phyloP scores from a whole-genome alignment of 208 protist genomes.

The Wallacemonas sp. region DNA sequence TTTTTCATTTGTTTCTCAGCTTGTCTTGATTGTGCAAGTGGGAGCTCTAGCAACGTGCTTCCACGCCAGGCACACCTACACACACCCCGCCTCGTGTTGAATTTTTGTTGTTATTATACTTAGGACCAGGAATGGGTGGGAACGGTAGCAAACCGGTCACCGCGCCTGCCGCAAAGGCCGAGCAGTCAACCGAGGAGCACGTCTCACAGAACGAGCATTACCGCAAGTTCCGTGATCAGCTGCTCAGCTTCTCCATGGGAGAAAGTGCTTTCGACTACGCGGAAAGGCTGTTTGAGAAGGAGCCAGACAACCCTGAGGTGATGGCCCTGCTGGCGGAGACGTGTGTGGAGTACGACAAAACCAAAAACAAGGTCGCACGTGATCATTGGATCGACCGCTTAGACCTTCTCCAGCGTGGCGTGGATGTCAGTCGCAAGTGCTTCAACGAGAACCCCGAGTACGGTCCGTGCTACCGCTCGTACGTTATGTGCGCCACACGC shows the following conservation, averaged over 20 bases:
- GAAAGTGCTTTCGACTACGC: constrained; percentile 81
- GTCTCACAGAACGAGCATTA: constrained; percentile 35
- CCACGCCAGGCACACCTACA: background rate
- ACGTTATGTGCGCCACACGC: constrained; percentile 72
- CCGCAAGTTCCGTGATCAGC: constrained; percentile 68
- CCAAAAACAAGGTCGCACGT: constrained; percentile 75
- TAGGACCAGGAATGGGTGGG: constrained; percentile 1
- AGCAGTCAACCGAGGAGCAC: background rate
- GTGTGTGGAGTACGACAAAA: constrained; percentile 73
- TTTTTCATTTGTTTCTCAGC: background rate
- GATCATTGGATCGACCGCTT: constrained; percentile 85
- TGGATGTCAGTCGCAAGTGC: constrained; percentile 88
- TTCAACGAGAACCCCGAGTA: constrained; percentile 83
- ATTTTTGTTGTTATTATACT: background rate
- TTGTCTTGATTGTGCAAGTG: no score
- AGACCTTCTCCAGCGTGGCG: constrained; percentile 78
- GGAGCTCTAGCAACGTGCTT: no score
- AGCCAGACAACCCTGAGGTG: constrained; percentile 69
- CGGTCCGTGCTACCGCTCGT: constrained; percentile 82
- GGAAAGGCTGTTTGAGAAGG: constrained; percentile 56
- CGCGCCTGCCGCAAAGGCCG: background rate
- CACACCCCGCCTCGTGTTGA: no score
- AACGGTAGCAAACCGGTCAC: constrained; percentile 1
- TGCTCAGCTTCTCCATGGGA: constrained; percentile 72
- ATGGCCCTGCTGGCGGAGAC: constrained; percentile 87